Evolutionary conservation across 78 protist genomes (phyloP).

Genomic region (Dictyostelium firmibasis): DNA sequence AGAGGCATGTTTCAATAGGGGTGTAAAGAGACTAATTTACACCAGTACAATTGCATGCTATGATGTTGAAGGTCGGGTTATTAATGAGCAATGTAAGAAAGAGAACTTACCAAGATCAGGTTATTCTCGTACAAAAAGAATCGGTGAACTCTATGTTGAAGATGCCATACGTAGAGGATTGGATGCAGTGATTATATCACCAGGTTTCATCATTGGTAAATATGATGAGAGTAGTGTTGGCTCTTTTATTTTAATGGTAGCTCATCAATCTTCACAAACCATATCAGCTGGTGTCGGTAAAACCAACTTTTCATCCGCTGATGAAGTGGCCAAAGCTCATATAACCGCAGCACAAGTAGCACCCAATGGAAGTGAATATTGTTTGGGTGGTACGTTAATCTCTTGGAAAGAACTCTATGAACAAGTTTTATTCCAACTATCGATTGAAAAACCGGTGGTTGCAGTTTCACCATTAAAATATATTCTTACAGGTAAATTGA

Average conservation of each 20-base stretch:
- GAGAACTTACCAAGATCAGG: background rate
- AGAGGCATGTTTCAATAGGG: background rate
- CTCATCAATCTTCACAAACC: background rate
- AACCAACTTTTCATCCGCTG: background rate
- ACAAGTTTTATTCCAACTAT: background rate
- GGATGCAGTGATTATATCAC: background rate
- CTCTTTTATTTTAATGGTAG: background rate
- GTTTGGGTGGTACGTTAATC: background rate
- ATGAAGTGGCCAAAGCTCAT: background rate
- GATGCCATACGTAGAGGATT: constrained; percentile 8
- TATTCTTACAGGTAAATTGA: background rate
- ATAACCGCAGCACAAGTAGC: background rate
- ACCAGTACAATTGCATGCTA: background rate
- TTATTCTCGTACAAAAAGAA: background rate
- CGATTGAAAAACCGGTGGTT: background rate
- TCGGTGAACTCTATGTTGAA: background rate
- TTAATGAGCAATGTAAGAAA: background rate
- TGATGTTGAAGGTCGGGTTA: background rate
- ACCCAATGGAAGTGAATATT: background rate
- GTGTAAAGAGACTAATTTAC: background rate
- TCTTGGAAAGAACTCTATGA: background rate
- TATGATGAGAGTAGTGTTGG: background rate
- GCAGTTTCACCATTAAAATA: background rate
- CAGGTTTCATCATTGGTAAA: background rate
- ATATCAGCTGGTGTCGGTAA: background rate